phyloP scores from a whole-genome alignment of 2,329 filamentous ascomycete genomes.

The Teratosphaeria gauchensis region DNA sequence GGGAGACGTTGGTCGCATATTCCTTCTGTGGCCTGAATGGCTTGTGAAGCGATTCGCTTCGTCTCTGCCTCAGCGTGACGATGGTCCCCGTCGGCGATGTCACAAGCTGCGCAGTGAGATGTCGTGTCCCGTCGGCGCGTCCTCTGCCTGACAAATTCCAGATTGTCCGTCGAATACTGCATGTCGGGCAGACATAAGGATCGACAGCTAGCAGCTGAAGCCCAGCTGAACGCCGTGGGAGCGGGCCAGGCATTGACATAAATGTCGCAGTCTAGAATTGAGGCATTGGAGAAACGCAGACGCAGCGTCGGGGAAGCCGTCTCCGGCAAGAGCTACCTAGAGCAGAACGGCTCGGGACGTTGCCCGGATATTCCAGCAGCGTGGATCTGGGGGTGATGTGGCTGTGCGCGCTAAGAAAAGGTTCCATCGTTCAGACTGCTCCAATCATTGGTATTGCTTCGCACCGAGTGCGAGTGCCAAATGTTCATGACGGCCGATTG shows the following conservation, averaged over 20 bases:
- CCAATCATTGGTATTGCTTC: not conserved
- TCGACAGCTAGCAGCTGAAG: not conserved
- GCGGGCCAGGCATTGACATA: not conserved
- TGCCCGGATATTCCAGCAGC: not conserved
- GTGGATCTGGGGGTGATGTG: not conserved
- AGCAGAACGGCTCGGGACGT: not conserved
- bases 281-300: not conserved
- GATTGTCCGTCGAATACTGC: not conserved
- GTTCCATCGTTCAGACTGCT: too few relatives aligned
- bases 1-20: constrained; percentile 24
- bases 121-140: not conserved
- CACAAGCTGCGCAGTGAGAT: not conserved
- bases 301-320: not conserved
- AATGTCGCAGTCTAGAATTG: not conserved
- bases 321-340: not conserved
- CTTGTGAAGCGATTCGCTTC: not conserved
- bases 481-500: not conserved
- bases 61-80: not conserved
- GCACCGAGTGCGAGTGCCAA: not conserved
- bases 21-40: not conserved
- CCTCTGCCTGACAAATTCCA: not conserved
- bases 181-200: not conserved
- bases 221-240: not conserved
- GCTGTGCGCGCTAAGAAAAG: not conserved
- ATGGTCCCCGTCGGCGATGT: not conserved